Evolutionary conservation across 805 yeast genomes (phyloP).

Genomic region (Wickerhamomyces xylosicus): DNA sequence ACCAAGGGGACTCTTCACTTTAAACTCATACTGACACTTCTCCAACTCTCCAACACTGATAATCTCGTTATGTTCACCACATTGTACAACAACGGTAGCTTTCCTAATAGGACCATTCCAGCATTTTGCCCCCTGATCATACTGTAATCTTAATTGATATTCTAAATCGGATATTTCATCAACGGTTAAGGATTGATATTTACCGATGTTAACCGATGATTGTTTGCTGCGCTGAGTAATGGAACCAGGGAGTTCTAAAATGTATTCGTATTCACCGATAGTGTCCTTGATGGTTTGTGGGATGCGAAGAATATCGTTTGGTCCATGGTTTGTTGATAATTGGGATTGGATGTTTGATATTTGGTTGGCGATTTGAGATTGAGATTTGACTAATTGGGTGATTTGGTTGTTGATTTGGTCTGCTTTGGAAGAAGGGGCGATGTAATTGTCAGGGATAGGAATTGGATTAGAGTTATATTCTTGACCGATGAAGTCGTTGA

Average conservation of each 20-base stretch:
- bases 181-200: conserved; percentile 16
- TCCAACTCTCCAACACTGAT: conserved; percentile 79
- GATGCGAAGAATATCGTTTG: conserved; percentile 54
- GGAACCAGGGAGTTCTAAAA: conserved; percentile 44
- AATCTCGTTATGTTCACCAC: conserved; percentile 51
- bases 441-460: not conserved
- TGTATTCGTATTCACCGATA: conserved; percentile 67
- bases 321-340: conserved; percentile 37
- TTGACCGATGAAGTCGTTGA: conserved; percentile 16
- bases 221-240: conserved; percentile 45
- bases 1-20: conserved; percentile 30
- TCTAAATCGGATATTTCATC: conserved; percentile 22
- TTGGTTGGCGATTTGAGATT: not conserved
- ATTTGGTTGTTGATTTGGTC: not conserved
- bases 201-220: conserved; percentile 44
- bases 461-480: conserved; percentile 2
- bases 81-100: conserved; percentile 50
- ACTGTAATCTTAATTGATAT: conserved; percentile 29
- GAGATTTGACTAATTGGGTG: not conserved
- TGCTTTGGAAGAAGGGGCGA: not conserved
- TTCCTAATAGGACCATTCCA: conserved; percentile 92
- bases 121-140: conserved; percentile 62
- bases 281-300: conserved; percentile 36
- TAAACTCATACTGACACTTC: conserved; percentile 68
- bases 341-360: conserved; percentile 4